Evolutionary conservation across 176 grass and related monocot genomes (phyloP), one percentile per base, ranked within the genome.

Genomic region (Miscanthus lutarioriparius): DNA sequence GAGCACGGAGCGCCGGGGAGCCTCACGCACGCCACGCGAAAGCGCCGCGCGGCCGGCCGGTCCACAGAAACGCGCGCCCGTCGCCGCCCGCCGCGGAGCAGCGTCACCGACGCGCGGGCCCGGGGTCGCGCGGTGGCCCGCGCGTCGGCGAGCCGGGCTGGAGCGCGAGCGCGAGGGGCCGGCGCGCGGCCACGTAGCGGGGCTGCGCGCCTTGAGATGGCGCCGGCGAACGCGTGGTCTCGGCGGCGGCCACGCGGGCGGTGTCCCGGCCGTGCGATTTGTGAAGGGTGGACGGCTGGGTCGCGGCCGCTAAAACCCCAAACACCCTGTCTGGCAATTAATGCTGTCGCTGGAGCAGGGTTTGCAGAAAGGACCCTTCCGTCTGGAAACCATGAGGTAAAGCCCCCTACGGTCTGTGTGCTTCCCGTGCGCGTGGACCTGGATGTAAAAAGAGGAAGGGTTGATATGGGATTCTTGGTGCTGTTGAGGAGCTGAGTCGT

Each of bases 161-260:
- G 38, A 28, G 0, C n/a, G n/a, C n/a, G n/a, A 19, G 74, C 38
- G 59, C 58, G 32, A 66, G 68, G 66, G 84, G 36, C 17, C 11
- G 13, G 13, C 17, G 49, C 75, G 5, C 19, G 47, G 83, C 88
- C 92, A 94, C 95, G 95, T 79, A 87, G 73, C 78, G 4, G 3
- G 4, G 15, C 44, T 85, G 82, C 14, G 14, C 45, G 67, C 92
- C 92, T 94, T 81, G 86, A 80, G 95, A 89, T 94, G 81, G 69
- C 84, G 32, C 47, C 79, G 39, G 27, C 64, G 32, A 11, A 32
- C 82, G 70, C 80, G 76, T 84, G 95, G 92, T 88, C 81, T 64
- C 61, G 28, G 14, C 27, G 8, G 39, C 58, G 38, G 78, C 88
- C 88, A 92, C 95, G 90, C 62, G 10, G 75, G 0, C 1, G 12